These are phyloP conservation scores for Aspergillus neotritici DNA, from an alignment of 2,329 filamentous ascomycete species.

Conservation along the genomic window DNA sequence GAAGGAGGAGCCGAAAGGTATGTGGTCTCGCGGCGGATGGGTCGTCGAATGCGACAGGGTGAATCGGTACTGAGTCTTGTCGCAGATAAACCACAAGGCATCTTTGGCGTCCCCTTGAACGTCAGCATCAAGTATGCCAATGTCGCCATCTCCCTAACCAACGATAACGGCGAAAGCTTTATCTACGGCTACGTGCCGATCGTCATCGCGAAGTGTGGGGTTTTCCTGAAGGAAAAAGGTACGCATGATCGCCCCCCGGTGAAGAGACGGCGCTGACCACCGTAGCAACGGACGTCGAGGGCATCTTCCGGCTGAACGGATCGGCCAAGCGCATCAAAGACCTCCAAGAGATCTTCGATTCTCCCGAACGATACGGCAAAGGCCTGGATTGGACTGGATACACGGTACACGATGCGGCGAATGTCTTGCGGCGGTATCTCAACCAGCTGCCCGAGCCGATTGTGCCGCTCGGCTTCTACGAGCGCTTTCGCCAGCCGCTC, in stretches of 20 bases:
- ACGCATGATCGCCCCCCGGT: slow-evolving; percentile 32
- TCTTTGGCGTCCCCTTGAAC: slow-evolving; percentile 89
- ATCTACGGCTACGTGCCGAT: slow-evolving; percentile 99
- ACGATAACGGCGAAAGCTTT: slow-evolving; percentile 88
- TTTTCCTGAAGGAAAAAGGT: slow-evolving; percentile 98
- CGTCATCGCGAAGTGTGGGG: slow-evolving; percentile 95
- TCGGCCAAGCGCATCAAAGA: slow-evolving; percentile 99
- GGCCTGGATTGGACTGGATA: slow-evolving; percentile 96
- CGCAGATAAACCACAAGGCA: slow-evolving; percentile 56
- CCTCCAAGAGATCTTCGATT: slow-evolving; percentile 84
- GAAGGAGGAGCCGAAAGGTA: slow-evolving; percentile 58
- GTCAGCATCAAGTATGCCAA: slow-evolving; percentile 97
- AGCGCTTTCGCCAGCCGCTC: slow-evolving; percentile 80
- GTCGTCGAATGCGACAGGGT: slow-evolving; percentile 4
- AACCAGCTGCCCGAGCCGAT: slow-evolving; percentile 96
- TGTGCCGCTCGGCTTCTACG: slow-evolving; percentile 88
- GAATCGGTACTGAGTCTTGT: slow-evolving; percentile 1
- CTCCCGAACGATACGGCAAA: slow-evolving; percentile 91
- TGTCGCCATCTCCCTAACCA: slow-evolving; percentile 91
- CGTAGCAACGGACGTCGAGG: slow-evolving; percentile 84
- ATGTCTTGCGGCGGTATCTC: slow-evolving; percentile 89
- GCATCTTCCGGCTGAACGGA: slow-evolving; percentile 91
- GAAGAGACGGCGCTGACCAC: slow-evolving; percentile 14
- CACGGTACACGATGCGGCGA: slow-evolving; percentile 96
- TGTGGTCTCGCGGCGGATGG: slow-evolving; percentile 2